Evolutionary conservation across 2,329 filamentous ascomycete species (phyloP), one percentile per base, ranked within the genome.

Genomic region (Neonectria neomacrospora): DNA sequence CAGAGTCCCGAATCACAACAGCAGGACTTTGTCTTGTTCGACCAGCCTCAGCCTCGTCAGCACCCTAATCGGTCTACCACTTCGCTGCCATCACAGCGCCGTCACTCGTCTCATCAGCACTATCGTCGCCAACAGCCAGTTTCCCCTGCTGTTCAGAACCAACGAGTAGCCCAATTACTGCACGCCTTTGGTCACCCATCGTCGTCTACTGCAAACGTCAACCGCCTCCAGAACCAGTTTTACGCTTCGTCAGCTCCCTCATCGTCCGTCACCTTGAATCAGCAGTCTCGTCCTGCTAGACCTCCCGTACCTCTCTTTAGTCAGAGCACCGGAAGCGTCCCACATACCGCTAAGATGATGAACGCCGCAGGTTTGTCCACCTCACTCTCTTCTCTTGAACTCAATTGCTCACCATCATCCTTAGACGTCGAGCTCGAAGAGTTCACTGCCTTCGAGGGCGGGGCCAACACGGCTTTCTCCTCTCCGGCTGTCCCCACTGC

Each of bases 1-100:
- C 81, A 81, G 78, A 83, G 81, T 78, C 81, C 83, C 72, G 76
- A 78, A 71, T 71, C 69, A 54, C 83, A 80, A 61, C 86, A 86
- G 75, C 85, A 90, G 84, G 91, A 94, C 89, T 94, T 94, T 79
- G 89, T 92, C 81, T 88, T 94, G 85, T 92, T 90, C 89, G 85
- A 86, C 78, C 81, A 83, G 66, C 83, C 81, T 65, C 75, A 76
- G 28, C 81, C 73, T 67, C 70, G 66, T 69, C 74, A 70, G 68
- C 74, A 54, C 75, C 77, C 67, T 80, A 80, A 76, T 77, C 74
- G 72, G 67, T 71, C 76, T 69, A 68, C 79, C 69, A 75, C 74
- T 67, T 78, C 78, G 65, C 79, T 81, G 74, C 75, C 77, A 63
- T 71, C 69, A 62, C 77, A 80, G 77, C 82, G 80, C 73, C 80